A percentile compares a stretch with the other conserved stretches of the same genome.
Conservation (phyloP, 2,329 filamentous ascomycete genomes). For the Talaromyces sp. region DNA sequence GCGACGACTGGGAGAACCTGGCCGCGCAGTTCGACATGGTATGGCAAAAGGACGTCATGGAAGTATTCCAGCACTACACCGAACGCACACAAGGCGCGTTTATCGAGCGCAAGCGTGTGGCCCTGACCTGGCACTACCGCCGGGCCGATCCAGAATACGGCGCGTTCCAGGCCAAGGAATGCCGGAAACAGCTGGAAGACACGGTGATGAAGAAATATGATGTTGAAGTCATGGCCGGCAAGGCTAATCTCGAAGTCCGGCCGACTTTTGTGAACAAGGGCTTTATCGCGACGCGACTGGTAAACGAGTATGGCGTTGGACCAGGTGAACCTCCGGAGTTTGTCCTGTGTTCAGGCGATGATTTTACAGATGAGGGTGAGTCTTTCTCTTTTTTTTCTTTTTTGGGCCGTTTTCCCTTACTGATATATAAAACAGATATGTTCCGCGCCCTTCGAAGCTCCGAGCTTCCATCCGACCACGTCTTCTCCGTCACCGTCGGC, state of each 20-base stretch:
- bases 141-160: conserved; percentile 83
- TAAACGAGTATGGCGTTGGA: conserved; percentile 61
- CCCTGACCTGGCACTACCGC: conserved; percentile 95
- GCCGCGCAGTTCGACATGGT: conserved; percentile 83
- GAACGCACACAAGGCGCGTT: conserved; percentile 84
- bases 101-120: conserved; percentile 89
- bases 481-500: conserved; percentile 89
- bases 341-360: conserved; percentile 85
- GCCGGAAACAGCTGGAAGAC: conserved; percentile 72
- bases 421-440: conserved; percentile 51
- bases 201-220: conserved; percentile 76
- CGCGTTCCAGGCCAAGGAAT: conserved; percentile 71
- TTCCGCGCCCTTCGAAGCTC: conserved; percentile 71
- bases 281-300: conserved; percentile 80
- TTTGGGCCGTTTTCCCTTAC: not conserved
- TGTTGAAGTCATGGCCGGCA: conserved; percentile 93
- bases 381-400: conserved; percentile 3
- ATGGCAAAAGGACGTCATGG: conserved; percentile 82
- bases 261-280: conserved; percentile 98
- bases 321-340: conserved; percentile 66
- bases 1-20: conserved; percentile 78
- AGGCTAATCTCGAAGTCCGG: conserved; percentile 95
- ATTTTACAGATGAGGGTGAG: conserved; percentile 93
- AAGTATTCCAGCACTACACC: conserved; percentile 82
- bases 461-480: conserved; percentile 56